A percentile compares a stretch with the other conserved stretches of the same genome.
phyloP scores from a whole-genome alignment of 2,329 filamentous ascomycete species.

The Pseudogymnoascus verrucosus region DNA sequence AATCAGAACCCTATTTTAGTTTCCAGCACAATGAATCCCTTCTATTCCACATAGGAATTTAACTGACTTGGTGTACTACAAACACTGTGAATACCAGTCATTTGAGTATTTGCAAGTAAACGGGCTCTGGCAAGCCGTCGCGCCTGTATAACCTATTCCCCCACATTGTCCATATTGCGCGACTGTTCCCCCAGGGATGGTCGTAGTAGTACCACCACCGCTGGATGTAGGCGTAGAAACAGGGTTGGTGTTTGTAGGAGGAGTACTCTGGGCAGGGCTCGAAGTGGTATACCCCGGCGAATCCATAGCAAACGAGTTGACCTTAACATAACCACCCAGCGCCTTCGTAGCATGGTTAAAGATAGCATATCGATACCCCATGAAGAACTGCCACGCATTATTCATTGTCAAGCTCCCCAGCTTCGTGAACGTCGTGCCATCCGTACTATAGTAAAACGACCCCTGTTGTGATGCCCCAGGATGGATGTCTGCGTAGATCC shows the following conservation, averaged over 20 bases:
- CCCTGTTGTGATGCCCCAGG: constrained; percentile 22
- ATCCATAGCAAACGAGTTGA: no score
- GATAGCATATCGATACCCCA: constrained; percentile 41
- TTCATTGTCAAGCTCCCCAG: constrained; percentile 32
- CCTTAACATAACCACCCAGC: constrained; percentile 29
- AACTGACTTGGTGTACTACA: neutral
- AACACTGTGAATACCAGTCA: constrained; percentile 11
- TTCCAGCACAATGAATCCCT: no score
- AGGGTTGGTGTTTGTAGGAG: no score
- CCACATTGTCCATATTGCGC: constrained; percentile 12
- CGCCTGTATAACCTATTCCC: constrained; percentile 10
- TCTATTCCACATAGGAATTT: no score
- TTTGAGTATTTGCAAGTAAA: constrained; percentile 10
- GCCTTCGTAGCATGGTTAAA: constrained; percentile 41
- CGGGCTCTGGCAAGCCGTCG: constrained; percentile 2
- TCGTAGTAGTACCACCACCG: no score
- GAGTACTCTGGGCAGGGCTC: no score
- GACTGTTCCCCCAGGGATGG: no score
- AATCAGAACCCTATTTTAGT: no score
- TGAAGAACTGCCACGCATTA: constrained; percentile 40
- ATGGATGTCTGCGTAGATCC: constrained; percentile 31
- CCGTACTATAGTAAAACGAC: constrained; percentile 37
- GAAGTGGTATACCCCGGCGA: no score
- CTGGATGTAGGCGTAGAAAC: no score
- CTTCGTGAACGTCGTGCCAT: constrained; percentile 32